Conservation (phyloP, 164 flowering plant genomes). For the Aristolochia contorta region DNA sequence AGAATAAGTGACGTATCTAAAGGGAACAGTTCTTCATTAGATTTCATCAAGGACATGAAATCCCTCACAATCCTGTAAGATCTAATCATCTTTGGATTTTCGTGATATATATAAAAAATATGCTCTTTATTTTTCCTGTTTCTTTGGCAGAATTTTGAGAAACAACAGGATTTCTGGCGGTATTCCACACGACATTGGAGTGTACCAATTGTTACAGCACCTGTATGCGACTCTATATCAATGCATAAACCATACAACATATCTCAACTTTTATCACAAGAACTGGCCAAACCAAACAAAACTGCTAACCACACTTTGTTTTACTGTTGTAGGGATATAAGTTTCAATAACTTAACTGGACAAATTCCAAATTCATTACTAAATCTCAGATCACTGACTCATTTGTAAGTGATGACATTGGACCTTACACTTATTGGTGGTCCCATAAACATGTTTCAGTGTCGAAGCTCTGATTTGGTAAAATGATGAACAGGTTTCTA, state of each 20-base stretch:
- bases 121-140: neutral
- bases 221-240: slow-evolving; percentile 39
- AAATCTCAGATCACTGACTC: slow-evolving; percentile 7
- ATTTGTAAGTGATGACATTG: slow-evolving; percentile 6
- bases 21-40: slow-evolving; percentile 46
- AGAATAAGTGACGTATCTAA: slow-evolving; percentile 54
- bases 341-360: slow-evolving; percentile 15
- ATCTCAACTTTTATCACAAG: neutral
- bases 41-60: slow-evolving; percentile 42
- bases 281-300: neutral
- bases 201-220: slow-evolving; percentile 22
- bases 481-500: slow-evolving; percentile 45
- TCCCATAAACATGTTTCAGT: neutral
- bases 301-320: neutral
- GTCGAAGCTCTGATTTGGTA: neutral
- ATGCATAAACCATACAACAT: neutral
- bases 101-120: neutral
- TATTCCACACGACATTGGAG: slow-evolving; percentile 52
- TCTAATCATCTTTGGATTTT: neutral
- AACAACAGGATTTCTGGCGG: slow-evolving; percentile 51
- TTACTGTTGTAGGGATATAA: slow-evolving; percentile 10
- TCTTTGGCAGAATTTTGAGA: slow-evolving; percentile 41
- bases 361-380: slow-evolving; percentile 8
- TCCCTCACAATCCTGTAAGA: slow-evolving; percentile 42
- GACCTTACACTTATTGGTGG: neutral